These are phyloP conservation scores for Ogataea corticis DNA, from an alignment of 805 yeast genomes.

Conservation along the genomic window DNA sequence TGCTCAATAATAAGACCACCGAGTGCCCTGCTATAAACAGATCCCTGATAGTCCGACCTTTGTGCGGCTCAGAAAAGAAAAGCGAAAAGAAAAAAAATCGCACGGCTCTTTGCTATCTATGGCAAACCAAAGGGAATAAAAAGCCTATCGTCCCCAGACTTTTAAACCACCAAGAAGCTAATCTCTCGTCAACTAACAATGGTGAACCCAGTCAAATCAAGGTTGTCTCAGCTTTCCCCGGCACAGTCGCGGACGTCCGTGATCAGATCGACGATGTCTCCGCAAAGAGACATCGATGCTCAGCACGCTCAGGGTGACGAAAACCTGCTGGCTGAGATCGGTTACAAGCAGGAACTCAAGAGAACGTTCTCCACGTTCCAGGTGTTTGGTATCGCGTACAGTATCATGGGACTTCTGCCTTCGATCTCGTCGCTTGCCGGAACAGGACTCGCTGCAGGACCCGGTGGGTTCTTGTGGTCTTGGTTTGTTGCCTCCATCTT, in stretches of 20 bases:
- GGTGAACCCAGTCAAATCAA: slow-evolving; percentile 6
- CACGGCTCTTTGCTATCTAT: slow-evolving; percentile 3
- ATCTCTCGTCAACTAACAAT: background rate
- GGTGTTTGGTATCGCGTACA: slow-evolving; percentile 70
- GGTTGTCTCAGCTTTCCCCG: slow-evolving; percentile 4
- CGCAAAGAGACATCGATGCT: slow-evolving; percentile 32
- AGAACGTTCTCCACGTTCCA: slow-evolving; percentile 62
- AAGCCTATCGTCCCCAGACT: slow-evolving; percentile 2
- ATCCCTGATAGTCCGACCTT: too few species aligned
- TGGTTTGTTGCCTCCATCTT: slow-evolving; percentile 63
- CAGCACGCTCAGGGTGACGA: slow-evolving; percentile 28
- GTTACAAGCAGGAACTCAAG: slow-evolving; percentile 67
- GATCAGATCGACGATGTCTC: slow-evolving; percentile 27
- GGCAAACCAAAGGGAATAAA: background rate
- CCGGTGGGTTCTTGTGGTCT: slow-evolving; percentile 70
- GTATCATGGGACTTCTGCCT: slow-evolving; percentile 71
- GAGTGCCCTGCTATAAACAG: background rate
- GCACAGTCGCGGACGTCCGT: slow-evolving; percentile 14
- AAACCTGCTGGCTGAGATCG: slow-evolving; percentile 52
- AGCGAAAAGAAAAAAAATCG: slow-evolving; percentile 1
- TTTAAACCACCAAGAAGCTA: background rate
- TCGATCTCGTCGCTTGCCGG: slow-evolving; percentile 58
- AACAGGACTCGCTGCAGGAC: slow-evolving; percentile 60
- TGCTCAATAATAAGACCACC: background rate
- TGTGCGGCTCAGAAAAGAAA: background rate